Base-by-base conservation (phyloP, 148 eudicot species). In the Camellia lanceoleosa region DNA sequence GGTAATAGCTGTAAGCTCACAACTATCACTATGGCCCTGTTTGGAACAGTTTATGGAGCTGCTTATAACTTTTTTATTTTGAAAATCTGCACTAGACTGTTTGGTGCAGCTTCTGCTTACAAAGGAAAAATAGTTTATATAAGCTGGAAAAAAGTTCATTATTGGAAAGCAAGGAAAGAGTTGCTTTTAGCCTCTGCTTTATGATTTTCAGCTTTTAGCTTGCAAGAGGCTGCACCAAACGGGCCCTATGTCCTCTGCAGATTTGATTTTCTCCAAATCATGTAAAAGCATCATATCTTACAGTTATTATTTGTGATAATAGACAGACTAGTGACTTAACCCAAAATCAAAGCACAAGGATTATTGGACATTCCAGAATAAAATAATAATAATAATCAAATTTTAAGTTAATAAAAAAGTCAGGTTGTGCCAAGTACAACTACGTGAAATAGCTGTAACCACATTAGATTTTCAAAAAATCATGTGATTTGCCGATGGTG, bases 291-390 rank as follows among this genome's bases (percentile, higher is more conserved):
- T 47, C 46, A 46, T 47, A 44, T 18, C 47, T 20, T n/a, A 55
- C 11, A 58, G 56, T 20, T 6, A 52, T 13, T 72, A 51, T 72
- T 52, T 4, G 9, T 18, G 38, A 30, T 1, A 43, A 42, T 10
- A 47, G 19, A 30, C 44, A 20, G 38, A 62, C 54, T 12, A 47
- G 70, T 13, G n/a, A 60, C 30, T 44, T 78, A 47, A 60, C 16
- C 76, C 14, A 30, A 30, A 75, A 74, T 74, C 70, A 55, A 41
- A 14, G 63, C 12, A 71, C 60, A 15, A 51, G 43, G 18, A 72
- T 19, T 42, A 76, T 30, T 19, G 4, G 59, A 10, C 70, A 8
- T 49, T 19, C 44, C 41, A 19, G 10, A 80, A 55, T 2, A 51
- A 51, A 51, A 51, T 5, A 51, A 9, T 5, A 51, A 51, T 5